Conservation (phyloP, 768 basidiomycete genomes). For the Leccinellum luteum region DNA sequence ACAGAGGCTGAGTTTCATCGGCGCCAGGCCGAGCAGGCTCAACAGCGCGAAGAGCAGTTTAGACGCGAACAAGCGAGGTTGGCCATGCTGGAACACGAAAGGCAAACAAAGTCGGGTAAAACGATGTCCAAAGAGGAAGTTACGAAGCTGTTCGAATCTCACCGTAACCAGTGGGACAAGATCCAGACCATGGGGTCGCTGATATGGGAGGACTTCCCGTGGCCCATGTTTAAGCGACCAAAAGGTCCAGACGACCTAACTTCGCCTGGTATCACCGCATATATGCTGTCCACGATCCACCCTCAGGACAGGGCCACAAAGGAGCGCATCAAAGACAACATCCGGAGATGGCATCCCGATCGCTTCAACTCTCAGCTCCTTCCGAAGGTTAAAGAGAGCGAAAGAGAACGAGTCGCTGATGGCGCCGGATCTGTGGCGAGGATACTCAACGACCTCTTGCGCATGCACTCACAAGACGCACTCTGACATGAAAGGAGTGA, state of each 20-base stretch:
- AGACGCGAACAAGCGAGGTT: slow-evolving; percentile 62
- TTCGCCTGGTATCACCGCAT: slow-evolving; percentile 51
- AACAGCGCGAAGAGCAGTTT: slow-evolving; percentile 68
- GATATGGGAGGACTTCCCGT: slow-evolving; percentile 68
- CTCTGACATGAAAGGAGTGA: slow-evolving; percentile 35
- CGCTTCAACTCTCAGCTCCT: slow-evolving; percentile 72
- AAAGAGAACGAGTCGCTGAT: slow-evolving; percentile 63
- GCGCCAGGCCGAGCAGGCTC: slow-evolving; percentile 60
- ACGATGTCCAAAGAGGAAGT: slow-evolving; percentile 58
- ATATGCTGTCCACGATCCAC: slow-evolving; percentile 57
- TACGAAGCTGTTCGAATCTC: slow-evolving; percentile 51
- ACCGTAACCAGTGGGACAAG: slow-evolving; percentile 61
- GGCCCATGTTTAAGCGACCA: slow-evolving; percentile 66
- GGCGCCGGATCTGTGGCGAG: slow-evolving; percentile 74
- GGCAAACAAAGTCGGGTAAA: slow-evolving; percentile 40
- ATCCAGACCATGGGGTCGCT: slow-evolving; percentile 41
- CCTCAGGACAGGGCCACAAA: slow-evolving; percentile 54
- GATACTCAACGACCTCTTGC: slow-evolving; percentile 68
- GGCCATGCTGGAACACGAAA: slow-evolving; percentile 50
- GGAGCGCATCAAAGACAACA: slow-evolving; percentile 73
- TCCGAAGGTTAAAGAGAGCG: slow-evolving; percentile 58
- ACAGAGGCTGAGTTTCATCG: slow-evolving; percentile 59
- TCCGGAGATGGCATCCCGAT: slow-evolving; percentile 81
- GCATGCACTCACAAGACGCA: slow-evolving; percentile 40
- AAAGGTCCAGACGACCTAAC: slow-evolving; percentile 60